phyloP scores from a whole-genome alignment of 2,329 filamentous ascomycete genomes.

The Colletotrichum destructivum region DNA sequence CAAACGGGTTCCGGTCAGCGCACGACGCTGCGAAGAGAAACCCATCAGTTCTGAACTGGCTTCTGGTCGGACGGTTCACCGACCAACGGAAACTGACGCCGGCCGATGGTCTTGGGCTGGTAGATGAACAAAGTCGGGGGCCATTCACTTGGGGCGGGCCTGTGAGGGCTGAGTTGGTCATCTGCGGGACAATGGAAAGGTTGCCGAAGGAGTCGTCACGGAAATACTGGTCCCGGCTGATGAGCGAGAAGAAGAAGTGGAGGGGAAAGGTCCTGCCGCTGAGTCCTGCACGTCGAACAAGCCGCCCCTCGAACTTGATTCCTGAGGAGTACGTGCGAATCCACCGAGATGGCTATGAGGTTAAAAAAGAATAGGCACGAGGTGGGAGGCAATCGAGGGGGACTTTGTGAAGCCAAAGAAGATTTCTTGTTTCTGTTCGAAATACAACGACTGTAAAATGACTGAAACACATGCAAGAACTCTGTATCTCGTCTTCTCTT shows the following conservation, averaged over 20 bases:
- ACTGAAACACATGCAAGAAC: too few species aligned
- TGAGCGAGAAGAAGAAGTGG: not conserved
- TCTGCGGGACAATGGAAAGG: not conserved
- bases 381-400: not conserved
- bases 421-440: not conserved
- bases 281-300: not conserved
- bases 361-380: not conserved
- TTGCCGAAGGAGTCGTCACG: not conserved
- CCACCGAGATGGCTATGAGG: not conserved
- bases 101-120: not conserved
- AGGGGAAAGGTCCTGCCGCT: not conserved
- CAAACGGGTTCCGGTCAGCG: not conserved
- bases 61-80: not conserved
- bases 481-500: not conserved
- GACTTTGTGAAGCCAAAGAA: too few species aligned
- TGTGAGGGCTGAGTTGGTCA: not conserved
- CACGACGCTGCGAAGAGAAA: not conserved
- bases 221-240: not conserved
- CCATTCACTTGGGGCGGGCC: not conserved
- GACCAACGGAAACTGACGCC: not conserved
- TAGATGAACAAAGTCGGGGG: rapidly evolving
- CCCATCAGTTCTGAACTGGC: not conserved
- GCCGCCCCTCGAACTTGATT: not conserved
- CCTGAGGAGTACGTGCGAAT: not conserved
- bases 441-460: not conserved